phyloP scores from a whole-genome alignment of 2,329 filamentous ascomycete species.

The Aspergillus fumigatiaffinis region DNA sequence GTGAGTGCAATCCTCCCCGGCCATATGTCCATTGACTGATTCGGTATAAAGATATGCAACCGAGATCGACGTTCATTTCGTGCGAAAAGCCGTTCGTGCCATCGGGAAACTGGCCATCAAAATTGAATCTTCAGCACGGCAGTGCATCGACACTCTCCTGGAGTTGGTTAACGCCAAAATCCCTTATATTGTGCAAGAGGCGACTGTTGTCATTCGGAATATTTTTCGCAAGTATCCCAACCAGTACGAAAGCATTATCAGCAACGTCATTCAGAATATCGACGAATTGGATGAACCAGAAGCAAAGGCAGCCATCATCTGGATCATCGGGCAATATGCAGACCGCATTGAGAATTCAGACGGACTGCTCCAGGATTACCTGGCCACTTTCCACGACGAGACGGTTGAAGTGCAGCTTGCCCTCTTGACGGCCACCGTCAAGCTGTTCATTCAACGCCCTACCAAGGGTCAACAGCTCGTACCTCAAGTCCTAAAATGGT shows the following conservation, averaged over 20 bases:
- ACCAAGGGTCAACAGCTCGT: constrained; percentile 92
- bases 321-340: constrained; percentile 98
- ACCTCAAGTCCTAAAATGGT: constrained; percentile 94
- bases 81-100: constrained; percentile 92
- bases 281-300: constrained; percentile 96
- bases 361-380: constrained; percentile 86
- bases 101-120: constrained; percentile 99
- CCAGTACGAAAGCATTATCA: constrained; percentile 97
- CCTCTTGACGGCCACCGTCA: constrained; percentile 91
- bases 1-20: constrained; percentile 43
- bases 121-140: constrained; percentile 86
- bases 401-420: constrained; percentile 93
- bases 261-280: constrained; percentile 89
- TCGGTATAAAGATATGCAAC: constrained; percentile 65
- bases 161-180: constrained; percentile 97
- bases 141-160: constrained; percentile 88
- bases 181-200: constrained; percentile 97
- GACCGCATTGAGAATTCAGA: constrained; percentile 97
- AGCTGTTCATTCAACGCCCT: constrained; percentile 94
- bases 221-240: constrained; percentile 99
- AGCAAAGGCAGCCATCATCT: constrained; percentile 97
- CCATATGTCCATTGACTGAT: constrained; percentile 2
- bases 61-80: constrained; percentile 98
- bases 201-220: constrained; percentile 96
- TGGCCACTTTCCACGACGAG: constrained; percentile 91